Percentiles rank a stretch among this genome's conserved stretches.
These are phyloP conservation scores for Trichoderma harzianum DNA, from an alignment of 2,329 filamentous ascomycete genomes.

Conservation along the genomic window DNA sequence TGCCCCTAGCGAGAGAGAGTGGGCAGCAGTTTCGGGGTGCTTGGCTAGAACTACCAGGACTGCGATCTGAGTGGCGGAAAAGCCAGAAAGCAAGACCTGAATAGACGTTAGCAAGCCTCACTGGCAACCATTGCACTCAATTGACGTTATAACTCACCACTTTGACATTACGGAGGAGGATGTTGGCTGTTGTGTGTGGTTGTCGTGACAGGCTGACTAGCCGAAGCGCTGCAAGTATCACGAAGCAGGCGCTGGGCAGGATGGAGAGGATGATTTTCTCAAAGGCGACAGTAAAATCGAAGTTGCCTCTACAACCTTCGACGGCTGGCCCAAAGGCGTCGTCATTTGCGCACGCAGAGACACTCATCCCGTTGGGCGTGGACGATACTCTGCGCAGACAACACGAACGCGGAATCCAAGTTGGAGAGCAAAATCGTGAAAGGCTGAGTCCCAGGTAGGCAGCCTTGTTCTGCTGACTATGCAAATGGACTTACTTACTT, in stretches of 20 bases:
- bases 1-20: neutral
- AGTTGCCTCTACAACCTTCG: neutral
- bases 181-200: neutral
- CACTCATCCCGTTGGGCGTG: neutral
- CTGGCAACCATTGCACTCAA: no score
- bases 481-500: no score
- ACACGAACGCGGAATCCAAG: neutral
- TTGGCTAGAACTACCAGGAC: neutral
- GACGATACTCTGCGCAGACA: neutral
- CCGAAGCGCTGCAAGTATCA: slow-evolving; percentile 13
- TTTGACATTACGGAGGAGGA: neutral
- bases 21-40: neutral
- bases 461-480: no score
- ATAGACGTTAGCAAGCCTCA: no score
- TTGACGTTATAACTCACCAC: neutral
- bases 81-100: no score
- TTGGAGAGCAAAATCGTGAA: no score
- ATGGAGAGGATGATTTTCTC: slow-evolving; percentile 18
- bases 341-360: neutral
- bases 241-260: slow-evolving; percentile 10
- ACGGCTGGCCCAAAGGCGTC: slow-evolving; percentile 16
- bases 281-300: slow-evolving; percentile 19
- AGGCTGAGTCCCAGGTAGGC: no score
- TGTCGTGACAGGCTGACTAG: neutral
- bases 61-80: neutral